These are phyloP conservation scores for Penicillium bovifimosum DNA, from an alignment of 495 filamentous ascomycete species.

Conservation along the genomic window DNA sequence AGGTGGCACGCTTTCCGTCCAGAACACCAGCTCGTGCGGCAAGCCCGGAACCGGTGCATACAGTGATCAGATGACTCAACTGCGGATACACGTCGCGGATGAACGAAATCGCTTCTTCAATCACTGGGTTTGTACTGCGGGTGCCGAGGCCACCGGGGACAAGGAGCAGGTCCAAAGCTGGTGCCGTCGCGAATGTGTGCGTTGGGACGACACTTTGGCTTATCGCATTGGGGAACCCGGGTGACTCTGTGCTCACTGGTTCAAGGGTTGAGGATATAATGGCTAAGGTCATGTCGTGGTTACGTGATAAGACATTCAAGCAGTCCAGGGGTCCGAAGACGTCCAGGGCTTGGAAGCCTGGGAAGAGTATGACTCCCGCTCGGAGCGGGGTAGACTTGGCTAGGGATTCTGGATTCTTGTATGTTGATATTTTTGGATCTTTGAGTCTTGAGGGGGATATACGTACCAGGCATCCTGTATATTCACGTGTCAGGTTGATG, in stretches of 20 bases:
- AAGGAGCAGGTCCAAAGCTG: conserved; percentile 55
- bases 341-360: conserved; percentile 40
- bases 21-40: conserved; percentile 51
- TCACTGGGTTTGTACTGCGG: conserved; percentile 18
- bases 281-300: conserved; percentile 34
- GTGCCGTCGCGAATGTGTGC: conserved; percentile 47
- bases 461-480: not conserved
- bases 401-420: not conserved
- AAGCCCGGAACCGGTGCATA: conserved; percentile 55
- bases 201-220: conserved; percentile 52
- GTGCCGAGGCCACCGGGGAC: conserved; percentile 60
- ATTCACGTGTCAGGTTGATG: no score
- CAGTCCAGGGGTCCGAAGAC: conserved; percentile 58
- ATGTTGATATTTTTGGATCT: not conserved
- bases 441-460: no score
- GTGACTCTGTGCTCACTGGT: conserved; percentile 41
- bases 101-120: conserved; percentile 38
- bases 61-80: conserved; percentile 53
- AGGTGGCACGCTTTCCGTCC: conserved; percentile 54
- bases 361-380: conserved; percentile 26
- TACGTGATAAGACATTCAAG: conserved; percentile 49
- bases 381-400: conserved; percentile 9
- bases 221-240: conserved; percentile 17
- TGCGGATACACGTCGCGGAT: conserved; percentile 36
- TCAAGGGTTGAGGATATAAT: conserved; percentile 50